Conservation (phyloP, 2,329 filamentous ascomycete genomes). For the Lasiodiplodia sp. region DNA sequence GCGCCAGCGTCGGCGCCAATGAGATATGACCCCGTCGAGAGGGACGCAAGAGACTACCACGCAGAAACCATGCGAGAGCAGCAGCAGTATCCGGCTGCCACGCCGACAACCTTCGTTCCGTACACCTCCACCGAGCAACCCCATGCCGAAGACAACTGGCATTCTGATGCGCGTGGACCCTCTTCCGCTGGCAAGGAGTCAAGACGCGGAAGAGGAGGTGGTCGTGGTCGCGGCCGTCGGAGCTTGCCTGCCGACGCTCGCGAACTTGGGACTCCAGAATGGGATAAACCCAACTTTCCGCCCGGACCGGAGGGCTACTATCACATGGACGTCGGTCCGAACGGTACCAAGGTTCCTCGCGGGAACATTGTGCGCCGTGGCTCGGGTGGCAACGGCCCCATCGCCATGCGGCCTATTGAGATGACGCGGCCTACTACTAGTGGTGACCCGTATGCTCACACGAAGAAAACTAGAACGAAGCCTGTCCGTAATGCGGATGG, state of each 20-base stretch:
- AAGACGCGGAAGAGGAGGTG: constrained; percentile 35
- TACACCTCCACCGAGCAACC: constrained; percentile 39
- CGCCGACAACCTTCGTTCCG: constrained; percentile 36
- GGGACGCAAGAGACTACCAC: constrained; percentile 15
- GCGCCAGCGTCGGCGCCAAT: constrained; percentile 6
- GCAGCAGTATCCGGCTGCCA: constrained; percentile 32
- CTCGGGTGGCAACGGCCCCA: constrained; percentile 39
- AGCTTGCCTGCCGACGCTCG: constrained; percentile 38
- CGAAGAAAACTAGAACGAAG: constrained; percentile 59
- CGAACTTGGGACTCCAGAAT: constrained; percentile 49
- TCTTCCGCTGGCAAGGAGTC: constrained; percentile 28
- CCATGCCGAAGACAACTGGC: constrained; percentile 41
- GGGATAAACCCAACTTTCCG: constrained; percentile 50
- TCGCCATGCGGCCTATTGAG: constrained; percentile 29
- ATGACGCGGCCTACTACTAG: constrained; percentile 37
- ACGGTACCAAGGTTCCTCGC: constrained; percentile 34
- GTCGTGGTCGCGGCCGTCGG: constrained; percentile 52
- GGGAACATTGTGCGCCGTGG: constrained; percentile 42
- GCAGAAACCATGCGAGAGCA: constrained; percentile 7
- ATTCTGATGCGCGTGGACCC: constrained; percentile 39
- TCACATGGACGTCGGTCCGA: constrained; percentile 35
- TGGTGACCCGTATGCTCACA: constrained; percentile 47
- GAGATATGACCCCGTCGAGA: constrained; percentile 21
- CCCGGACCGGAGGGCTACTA: constrained; percentile 48
- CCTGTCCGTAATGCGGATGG: constrained; percentile 59